A percentile compares a stretch with the other conserved stretches of the same genome.
Evolutionary conservation across 73 alveolate species (phyloP).

Genomic region (Uronychia setigera): DNA sequence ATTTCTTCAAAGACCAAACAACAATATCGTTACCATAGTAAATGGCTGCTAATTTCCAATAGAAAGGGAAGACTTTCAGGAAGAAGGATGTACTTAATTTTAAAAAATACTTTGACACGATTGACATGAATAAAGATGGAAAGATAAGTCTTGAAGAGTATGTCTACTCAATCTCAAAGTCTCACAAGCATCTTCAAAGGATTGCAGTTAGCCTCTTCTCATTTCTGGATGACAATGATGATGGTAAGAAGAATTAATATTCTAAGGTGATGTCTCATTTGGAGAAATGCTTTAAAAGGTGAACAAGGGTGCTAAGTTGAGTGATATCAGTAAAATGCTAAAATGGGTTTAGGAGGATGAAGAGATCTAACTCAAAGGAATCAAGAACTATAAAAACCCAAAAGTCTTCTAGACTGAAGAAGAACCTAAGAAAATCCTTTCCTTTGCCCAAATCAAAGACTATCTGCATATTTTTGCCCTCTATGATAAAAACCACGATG

Average conservation of each 20-base stretch:
- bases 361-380: conserved; percentile 25
- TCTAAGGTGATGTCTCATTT: conserved; percentile 21
- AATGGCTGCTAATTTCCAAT: background rate
- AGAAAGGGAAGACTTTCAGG: conserved; percentile 49
- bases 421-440: background rate
- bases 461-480: conserved; percentile 33
- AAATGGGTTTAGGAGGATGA: conserved; percentile 46
- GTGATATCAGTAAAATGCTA: conserved; percentile 32
- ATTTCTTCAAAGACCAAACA: background rate
- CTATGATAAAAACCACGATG: conserved; percentile 29
- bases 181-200: conserved; percentile 28
- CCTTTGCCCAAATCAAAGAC: conserved; percentile 38
- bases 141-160: conserved; percentile 32
- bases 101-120: conserved; percentile 37
- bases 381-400: conserved; percentile 31
- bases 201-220: conserved; percentile 39
- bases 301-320: conserved; percentile 36
- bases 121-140: conserved; percentile 39
- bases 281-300: conserved; percentile 43
- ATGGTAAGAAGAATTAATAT: conserved; percentile 7
- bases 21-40: conserved; percentile 44
- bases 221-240: conserved; percentile 22
- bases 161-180: conserved; percentile 43
- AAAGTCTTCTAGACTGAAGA: background rate
- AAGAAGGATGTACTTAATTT: conserved; percentile 38